phyloP scores from a whole-genome alignment of 2,329 filamentous ascomycete genomes.

The Colletotrichum somersetense region DNA sequence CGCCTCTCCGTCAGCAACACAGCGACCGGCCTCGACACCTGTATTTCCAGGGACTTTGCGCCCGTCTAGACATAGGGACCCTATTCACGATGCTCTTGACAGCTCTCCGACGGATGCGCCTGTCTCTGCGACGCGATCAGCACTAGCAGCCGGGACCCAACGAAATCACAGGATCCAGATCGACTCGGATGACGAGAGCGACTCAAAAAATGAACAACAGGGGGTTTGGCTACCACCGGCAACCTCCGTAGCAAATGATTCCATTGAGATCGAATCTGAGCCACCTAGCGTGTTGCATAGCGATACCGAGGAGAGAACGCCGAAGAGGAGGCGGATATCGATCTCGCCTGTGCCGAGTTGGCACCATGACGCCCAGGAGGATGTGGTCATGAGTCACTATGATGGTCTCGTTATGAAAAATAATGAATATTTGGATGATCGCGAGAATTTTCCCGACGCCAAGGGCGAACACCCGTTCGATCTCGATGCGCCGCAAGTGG shows the following conservation, averaged over 20 bases:
- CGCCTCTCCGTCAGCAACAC: constrained; percentile 49
- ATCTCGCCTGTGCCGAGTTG: constrained; percentile 40
- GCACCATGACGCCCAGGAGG: constrained; percentile 19
- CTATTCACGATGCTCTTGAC: constrained; percentile 33
- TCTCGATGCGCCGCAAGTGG: constrained; percentile 5
- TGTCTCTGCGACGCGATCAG: constrained; percentile 7
- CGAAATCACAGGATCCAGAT: constrained; percentile 43
- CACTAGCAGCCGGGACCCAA: constrained; percentile 6
- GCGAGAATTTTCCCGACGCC: not conserved
- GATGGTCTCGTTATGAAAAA: not conserved
- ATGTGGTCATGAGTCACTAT: not conserved
- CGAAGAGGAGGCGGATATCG: constrained; percentile 41
- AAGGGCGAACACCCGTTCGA: constrained; percentile 4
- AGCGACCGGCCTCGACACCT: constrained; percentile 34
- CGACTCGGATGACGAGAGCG: constrained; percentile 38
- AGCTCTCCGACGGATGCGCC: constrained; percentile 25
- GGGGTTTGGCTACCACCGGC: not conserved
- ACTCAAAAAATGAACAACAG: constrained; percentile 46
- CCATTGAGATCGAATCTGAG: constrained; percentile 43
- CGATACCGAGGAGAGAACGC: constrained; percentile 22
- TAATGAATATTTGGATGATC: not conserved
- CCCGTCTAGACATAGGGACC: constrained; percentile 45
- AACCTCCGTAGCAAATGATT: constrained; percentile 24
- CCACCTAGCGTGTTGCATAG: constrained; percentile 25
- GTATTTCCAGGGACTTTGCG: constrained; percentile 33